Evolutionary conservation across 768 basidiomycete genomes (phyloP), one percentile per base, ranked within the genome.

Genomic region (Chalciporus sphaerocephalus): DNA sequence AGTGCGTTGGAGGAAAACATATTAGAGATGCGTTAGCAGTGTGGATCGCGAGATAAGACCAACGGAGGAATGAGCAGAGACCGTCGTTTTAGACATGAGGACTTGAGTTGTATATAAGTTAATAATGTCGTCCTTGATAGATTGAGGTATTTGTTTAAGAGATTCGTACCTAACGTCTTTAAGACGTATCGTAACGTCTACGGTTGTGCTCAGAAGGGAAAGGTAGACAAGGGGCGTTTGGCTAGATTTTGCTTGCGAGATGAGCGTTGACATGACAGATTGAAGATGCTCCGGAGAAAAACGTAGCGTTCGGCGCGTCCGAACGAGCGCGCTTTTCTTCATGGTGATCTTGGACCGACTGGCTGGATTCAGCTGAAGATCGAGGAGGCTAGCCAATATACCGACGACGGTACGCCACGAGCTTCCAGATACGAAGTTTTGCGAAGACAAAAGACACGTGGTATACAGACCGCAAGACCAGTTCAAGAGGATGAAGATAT

Each of bases 121-220:
- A 15, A 87, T 47, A 28, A 93, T 75, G 3, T 72, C 77, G 38
- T 69, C 68, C 70, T 80, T 81, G 47, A 71, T 55, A 17, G 73
- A 72, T 41, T 65, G 67, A 36, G 74, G 65, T 39, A 80, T 62
- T 21, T 68, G 70, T 35, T 58, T 74, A 38, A 67, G 59, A 18
- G 69, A 67, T 17, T 70, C 65, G 21, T 74, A 72, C 40, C 70
- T 65, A n/a, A 74, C 63, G 55, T 75, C 61, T 64, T 84, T 86
- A 22, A 93, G 68, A 16, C 83, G 79, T 20, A 86, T 69, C 6
- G 79, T 69, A 12, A 94, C 92, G 51, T 84, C 83, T 40, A 91
- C 62, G 1, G 81, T 73, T 7, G 82, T 74, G 2, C 90, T 81
- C 4, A 93, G 61, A 3, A 97, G 68, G 1, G 83, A 70, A 0